phyloP scores from a whole-genome alignment of 805 yeast species.

The Pichia deserticola region DNA sequence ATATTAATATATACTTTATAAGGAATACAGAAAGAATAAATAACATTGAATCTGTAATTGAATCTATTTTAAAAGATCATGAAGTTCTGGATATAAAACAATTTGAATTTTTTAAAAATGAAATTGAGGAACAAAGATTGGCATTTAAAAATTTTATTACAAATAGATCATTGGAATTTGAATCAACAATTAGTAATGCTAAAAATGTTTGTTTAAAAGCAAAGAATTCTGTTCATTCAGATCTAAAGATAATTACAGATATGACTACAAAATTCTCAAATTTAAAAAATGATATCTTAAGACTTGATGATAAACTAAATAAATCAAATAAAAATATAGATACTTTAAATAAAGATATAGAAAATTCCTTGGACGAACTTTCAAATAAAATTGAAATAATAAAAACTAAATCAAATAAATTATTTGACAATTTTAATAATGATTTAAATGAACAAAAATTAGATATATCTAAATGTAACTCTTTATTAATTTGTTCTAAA shows the following conservation, averaged over 20 bases:
- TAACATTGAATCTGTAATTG: slow-evolving; percentile 10
- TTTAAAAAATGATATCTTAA: no score
- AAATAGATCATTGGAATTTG: slow-evolving; percentile 4
- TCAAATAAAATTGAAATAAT: not conserved
- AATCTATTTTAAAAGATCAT: slow-evolving; percentile 8
- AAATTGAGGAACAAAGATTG: slow-evolving; percentile 4
- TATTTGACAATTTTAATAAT: slow-evolving; percentile 4
- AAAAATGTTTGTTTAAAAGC: slow-evolving; percentile 3
- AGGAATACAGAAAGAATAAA: not conserved
- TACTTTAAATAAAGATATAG: no score
- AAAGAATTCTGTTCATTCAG: slow-evolving; percentile 1
- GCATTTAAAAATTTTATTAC: slow-evolving; percentile 2
- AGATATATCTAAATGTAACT: slow-evolving; percentile 22
- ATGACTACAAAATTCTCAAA: not conserved
- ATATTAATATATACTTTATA: not conserved
- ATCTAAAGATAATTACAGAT: not conserved
- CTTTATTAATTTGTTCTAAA: slow-evolving; percentile 20
- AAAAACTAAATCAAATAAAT: not conserved
- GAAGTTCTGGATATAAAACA: slow-evolving; percentile 1
- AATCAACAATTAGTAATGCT: slow-evolving; percentile 1
- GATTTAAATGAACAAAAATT: slow-evolving; percentile 15
- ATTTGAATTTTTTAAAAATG: slow-evolving; percentile 1
- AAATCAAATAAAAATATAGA: no score
- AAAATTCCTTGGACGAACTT: not conserved
- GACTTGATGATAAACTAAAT: no score